phyloP scores from a whole-genome alignment of 2,329 filamentous ascomycete genomes.

The Colletotrichum sp. region DNA sequence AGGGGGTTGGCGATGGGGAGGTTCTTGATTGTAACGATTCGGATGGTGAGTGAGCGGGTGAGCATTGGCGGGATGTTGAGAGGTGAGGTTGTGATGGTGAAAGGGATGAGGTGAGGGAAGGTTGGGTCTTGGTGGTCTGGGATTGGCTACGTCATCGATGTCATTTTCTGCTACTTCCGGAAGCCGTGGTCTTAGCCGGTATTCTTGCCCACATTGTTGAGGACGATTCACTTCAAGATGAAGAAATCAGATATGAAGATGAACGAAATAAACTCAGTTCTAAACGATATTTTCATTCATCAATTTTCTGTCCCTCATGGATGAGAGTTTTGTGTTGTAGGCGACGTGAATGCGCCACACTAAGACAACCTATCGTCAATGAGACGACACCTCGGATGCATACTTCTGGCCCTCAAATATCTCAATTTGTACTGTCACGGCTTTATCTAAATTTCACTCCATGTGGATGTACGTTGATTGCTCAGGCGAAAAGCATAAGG shows the following conservation, averaged over 20 bases:
- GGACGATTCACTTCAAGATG: not conserved
- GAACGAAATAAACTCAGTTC: too few relatives aligned
- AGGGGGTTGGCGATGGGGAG: too few relatives aligned
- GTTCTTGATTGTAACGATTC: not conserved
- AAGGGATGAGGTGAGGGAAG: not conserved
- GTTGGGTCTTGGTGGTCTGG: not conserved
- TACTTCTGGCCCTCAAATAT: not conserved
- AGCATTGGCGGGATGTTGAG: not conserved
- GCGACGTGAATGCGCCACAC: not conserved
- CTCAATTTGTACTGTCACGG: not conserved
- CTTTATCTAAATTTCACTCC: not conserved
- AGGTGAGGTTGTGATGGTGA: not conserved
- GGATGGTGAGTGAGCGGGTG: not conserved
- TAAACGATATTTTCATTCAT: not conserved
- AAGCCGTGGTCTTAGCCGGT: not conserved
- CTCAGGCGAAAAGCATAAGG: not conserved
- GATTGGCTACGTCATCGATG: slow-evolving; percentile 19
- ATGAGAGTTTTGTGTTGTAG: fast-evolving
- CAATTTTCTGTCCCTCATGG: fast-evolving
- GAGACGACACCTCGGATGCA: not conserved
- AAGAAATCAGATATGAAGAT: not conserved
- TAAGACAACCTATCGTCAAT: not conserved
- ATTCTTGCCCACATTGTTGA: not conserved
- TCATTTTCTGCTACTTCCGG: not conserved
- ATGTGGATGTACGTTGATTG: not conserved